These are phyloP conservation scores for Pterocarpus santalinus DNA, from an alignment of 306 rosid species.

Conservation along the genomic window DNA sequence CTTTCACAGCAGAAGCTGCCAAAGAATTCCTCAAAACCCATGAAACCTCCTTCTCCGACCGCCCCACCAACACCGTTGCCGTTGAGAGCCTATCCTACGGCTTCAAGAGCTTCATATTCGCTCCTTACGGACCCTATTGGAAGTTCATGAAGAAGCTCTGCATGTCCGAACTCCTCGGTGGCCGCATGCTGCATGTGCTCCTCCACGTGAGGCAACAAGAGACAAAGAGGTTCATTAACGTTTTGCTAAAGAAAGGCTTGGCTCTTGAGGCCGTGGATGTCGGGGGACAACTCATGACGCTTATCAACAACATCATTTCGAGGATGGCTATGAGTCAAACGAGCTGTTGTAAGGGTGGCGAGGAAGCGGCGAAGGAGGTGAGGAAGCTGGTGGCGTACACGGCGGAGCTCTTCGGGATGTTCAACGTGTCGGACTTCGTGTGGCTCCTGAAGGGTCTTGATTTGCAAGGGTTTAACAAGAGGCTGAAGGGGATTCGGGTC, in stretches of 20 bases:
- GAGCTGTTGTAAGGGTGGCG: slow-evolving; percentile 48
- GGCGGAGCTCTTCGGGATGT: slow-evolving; percentile 54
- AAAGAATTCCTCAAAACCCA: slow-evolving; percentile 61
- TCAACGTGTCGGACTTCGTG: slow-evolving; percentile 65
- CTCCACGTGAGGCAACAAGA: slow-evolving; percentile 59
- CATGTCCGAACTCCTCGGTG: slow-evolving; percentile 69
- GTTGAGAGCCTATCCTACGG: slow-evolving; percentile 53
- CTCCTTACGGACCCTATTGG: slow-evolving; percentile 62
- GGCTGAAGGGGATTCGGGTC: slow-evolving; percentile 41
- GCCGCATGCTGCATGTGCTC: slow-evolving; percentile 52
- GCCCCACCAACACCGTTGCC: slow-evolving; percentile 44
- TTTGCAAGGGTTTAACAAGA: slow-evolving; percentile 60
- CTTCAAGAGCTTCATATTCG: slow-evolving; percentile 53
- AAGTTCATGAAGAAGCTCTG: slow-evolving; percentile 67
- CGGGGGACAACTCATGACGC: slow-evolving; percentile 51
- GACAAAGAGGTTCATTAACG: slow-evolving; percentile 42
- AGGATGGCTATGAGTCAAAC: slow-evolving; percentile 59
- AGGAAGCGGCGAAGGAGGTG: slow-evolving; percentile 46
- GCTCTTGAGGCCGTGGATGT: slow-evolving; percentile 51
- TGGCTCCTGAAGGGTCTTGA: slow-evolving; percentile 64
- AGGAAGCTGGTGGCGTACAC: slow-evolving; percentile 54
- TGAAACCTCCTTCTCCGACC: slow-evolving; percentile 57
- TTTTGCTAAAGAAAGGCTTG: slow-evolving; percentile 36
- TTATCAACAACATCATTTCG: slow-evolving; percentile 53
- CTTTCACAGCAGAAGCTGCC: slow-evolving; percentile 60